These are phyloP conservation scores for Fusarium humuli DNA, from an alignment of 2,329 filamentous ascomycete species.

Conservation along the genomic window DNA sequence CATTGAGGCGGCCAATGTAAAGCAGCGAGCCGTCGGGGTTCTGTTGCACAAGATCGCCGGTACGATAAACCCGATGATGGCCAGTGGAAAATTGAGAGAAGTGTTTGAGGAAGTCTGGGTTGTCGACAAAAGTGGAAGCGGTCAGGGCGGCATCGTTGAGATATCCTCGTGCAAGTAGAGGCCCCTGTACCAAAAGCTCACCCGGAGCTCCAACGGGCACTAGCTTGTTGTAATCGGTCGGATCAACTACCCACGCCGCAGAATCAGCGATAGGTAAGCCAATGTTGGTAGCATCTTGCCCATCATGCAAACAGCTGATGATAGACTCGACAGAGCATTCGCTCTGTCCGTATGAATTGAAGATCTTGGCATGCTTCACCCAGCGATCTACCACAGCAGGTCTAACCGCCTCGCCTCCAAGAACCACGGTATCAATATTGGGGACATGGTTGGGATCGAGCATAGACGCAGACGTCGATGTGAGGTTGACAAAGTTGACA, in stretches of 20 bases:
- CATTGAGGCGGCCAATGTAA: slow-evolving; percentile 3
- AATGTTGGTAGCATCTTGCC: background rate
- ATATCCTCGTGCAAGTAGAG: slow-evolving; percentile 11
- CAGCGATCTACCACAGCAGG: background rate
- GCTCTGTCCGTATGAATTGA: background rate
- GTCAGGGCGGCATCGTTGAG: slow-evolving; percentile 2
- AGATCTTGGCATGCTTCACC: background rate
- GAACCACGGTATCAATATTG: background rate
- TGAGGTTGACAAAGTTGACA: background rate
- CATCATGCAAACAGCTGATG: background rate
- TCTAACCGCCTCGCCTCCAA: background rate
- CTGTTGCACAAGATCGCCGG: slow-evolving; percentile 3
- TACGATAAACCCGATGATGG: background rate
- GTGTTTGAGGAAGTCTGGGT: too few relatives aligned
- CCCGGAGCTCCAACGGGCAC: slow-evolving; percentile 2
- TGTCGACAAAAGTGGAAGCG: background rate
- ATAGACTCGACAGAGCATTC: slow-evolving; percentile 10
- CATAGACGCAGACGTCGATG: background rate
- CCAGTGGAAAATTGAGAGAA: too few relatives aligned
- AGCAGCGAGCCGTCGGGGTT: background rate
- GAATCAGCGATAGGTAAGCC: background rate
- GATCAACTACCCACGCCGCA: slow-evolving; percentile 10
- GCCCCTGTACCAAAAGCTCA: slow-evolving; percentile 5
- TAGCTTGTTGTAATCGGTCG: background rate
- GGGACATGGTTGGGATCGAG: background rate